Percentiles rank a stretch among this genome's conserved stretches.
Evolutionary conservation across 305 asterid genomes (phyloP).

Genomic region (Coffea humblotiana): DNA sequence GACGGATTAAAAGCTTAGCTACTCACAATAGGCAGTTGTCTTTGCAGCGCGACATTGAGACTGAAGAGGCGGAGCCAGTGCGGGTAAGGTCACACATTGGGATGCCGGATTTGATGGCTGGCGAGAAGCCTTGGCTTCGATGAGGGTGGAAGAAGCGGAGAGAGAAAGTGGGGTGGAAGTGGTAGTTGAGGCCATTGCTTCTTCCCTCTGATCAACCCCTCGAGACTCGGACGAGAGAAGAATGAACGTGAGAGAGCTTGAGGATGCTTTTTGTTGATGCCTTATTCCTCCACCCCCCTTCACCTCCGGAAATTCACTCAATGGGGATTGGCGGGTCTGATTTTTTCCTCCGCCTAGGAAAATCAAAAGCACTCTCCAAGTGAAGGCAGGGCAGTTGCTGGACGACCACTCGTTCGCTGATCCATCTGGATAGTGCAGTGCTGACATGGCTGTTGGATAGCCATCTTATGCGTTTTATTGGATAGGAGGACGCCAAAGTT

Average conservation of each 20-base stretch:
- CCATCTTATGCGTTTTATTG: conserved; percentile 35
- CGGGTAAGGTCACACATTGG: conserved; percentile 36
- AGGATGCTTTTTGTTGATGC: neutral
- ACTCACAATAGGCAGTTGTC: conserved; percentile 50
- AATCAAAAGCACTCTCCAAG: neutral
- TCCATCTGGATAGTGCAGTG: conserved; percentile 44
- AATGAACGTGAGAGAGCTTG: neutral
- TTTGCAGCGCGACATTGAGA: conserved; percentile 30
- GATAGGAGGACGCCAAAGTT: conserved; percentile 14
- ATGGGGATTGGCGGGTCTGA: neutral
- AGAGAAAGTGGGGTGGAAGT: conserved; percentile 54
- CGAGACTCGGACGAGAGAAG: neutral
- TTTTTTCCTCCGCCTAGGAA: neutral
- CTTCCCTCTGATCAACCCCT: neutral
- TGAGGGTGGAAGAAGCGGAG: conserved; percentile 48
- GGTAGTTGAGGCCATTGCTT: conserved; percentile 44
- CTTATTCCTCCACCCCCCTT: neutral
- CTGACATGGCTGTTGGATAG: conserved; percentile 45
- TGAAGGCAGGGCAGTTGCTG: conserved; percentile 5
- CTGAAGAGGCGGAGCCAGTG: conserved; percentile 27
- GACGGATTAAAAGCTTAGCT: neutral
- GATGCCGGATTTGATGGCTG: conserved; percentile 32
- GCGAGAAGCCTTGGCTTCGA: conserved; percentile 48
- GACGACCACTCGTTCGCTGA: conserved; percentile 38
- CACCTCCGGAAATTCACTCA: neutral